phyloP scores from a whole-genome alignment of 352 stramenopile genomes.

The Phytopythium montanum region DNA sequence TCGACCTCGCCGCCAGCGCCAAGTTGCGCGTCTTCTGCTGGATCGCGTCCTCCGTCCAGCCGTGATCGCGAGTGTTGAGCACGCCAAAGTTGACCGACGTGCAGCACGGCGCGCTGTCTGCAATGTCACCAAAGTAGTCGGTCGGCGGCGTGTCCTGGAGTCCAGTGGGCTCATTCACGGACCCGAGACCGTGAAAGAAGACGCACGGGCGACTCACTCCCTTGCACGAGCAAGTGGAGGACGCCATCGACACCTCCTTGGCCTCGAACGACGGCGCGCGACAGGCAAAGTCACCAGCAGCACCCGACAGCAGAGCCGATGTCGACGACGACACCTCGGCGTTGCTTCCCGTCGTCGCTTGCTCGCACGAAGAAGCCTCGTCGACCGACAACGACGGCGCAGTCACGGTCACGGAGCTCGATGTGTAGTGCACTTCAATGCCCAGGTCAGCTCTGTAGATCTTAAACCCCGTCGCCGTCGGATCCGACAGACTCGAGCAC shows the following conservation, averaged over 20 bases:
- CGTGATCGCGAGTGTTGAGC: constrained; percentile 30
- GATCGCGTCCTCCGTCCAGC: constrained; percentile 31
- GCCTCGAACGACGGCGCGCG: constrained; percentile 7
- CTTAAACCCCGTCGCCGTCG: no score
- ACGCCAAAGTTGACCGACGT: constrained; percentile 37
- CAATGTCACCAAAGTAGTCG: constrained; percentile 30
- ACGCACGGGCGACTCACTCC: constrained; percentile 34
- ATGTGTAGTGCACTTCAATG: no score
- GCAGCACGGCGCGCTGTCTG: constrained; percentile 41
- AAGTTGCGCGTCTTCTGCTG: constrained; percentile 35
- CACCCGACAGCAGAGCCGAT: not conserved
- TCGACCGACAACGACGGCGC: not conserved
- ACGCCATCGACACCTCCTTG: constrained; percentile 3
- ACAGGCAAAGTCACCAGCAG: not conserved
- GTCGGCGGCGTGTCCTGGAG: constrained; percentile 25
- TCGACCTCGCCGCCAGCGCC: constrained; percentile 15
- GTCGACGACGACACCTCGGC: constrained; percentile 1
- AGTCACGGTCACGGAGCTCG: not conserved
- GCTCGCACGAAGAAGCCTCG: not conserved
- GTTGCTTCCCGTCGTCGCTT: not conserved
- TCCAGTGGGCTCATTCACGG: constrained; percentile 10
- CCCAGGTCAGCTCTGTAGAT: no score
- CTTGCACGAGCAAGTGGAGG: constrained; percentile 24
- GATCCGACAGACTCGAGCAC: no score
- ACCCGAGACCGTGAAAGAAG: constrained; percentile 39